These are phyloP conservation scores for Pleurotus ostreatus DNA, from an alignment of 768 basidiomycete genomes.

Conservation along the genomic window DNA sequence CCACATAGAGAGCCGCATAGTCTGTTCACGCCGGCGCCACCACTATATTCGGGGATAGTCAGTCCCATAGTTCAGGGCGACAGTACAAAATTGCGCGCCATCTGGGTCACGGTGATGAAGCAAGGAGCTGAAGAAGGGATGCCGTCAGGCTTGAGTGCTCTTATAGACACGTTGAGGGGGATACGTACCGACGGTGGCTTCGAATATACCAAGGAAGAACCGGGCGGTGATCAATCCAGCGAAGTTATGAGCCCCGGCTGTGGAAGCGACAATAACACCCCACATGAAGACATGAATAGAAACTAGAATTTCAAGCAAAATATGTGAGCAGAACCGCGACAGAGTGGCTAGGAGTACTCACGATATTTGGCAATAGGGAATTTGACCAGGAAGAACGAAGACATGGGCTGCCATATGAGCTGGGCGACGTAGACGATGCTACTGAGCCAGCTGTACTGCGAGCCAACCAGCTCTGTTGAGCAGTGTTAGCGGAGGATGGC, in stretches of 20 bases:
- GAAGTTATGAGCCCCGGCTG: conserved; percentile 36
- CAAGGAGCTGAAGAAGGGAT: conserved; percentile 35
- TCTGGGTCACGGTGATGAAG: conserved; percentile 46
- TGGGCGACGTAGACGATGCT: conserved; percentile 43
- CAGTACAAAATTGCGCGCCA: conserved; percentile 18
- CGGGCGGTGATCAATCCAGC: conserved; percentile 34
- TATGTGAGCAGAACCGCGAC: neutral
- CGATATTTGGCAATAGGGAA: conserved; percentile 36
- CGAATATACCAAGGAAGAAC: conserved; percentile 43
- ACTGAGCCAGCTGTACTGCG: conserved; percentile 40
- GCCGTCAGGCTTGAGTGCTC: neutral
- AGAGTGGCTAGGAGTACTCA: conserved; percentile 15
- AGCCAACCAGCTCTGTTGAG: conserved; percentile 27
- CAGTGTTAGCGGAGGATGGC: neutral
- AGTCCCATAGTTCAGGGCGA: too few species aligned
- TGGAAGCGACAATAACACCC: conserved; percentile 34
- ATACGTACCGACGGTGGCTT: conserved; percentile 37
- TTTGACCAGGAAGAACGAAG: conserved; percentile 35
- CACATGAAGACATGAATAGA: conserved; percentile 37
- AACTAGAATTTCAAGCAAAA: conserved; percentile 13
- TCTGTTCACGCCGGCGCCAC: conserved; percentile 47
- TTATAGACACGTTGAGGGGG: neutral
- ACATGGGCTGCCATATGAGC: conserved; percentile 38
- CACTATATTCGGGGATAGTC: too few species aligned
- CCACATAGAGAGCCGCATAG: conserved; percentile 37